Base-by-base conservation (phyloP, 192 early-diverging fungal genomes). In the Coemansia sp. region DNA sequence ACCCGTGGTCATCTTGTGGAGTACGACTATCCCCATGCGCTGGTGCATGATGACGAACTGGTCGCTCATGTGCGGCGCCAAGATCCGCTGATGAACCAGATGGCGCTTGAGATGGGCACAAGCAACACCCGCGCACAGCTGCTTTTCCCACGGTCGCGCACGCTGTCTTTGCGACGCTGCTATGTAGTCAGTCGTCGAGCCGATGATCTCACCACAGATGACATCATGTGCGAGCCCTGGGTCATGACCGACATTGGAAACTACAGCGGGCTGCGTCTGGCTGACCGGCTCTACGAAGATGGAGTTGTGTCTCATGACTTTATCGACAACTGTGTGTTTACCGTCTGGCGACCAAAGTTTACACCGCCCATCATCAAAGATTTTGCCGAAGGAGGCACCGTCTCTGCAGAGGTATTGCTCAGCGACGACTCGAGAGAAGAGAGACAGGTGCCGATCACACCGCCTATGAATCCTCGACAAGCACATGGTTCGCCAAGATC, bases 211-310 rank as follows among this genome's bases (percentile, higher is more conserved):
- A 74, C 61, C 12, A 65, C 68, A 3, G 36, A 64, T 7, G 80
- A 83, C 52, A 83, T 83, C 51, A 75, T 78, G 75, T 78, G 75
- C 66, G 80, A 83, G 72, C 80, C 80, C 15, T 83, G 80, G 80
- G 80, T 83, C 2, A 77, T 77, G 72, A 83, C 80, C 11, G 80
- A 83, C 36, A 83, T 83, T 65, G 75, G 80, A 48, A 83, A 83
- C 64, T 78, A 83, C 66, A 74, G 61, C 28, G 80, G 80, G 1
- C 63, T 83, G 62, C 75, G 80, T 6, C 69, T 83, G 48, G 80
- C 80, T 7, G 80, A 83, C 35, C 76, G 81, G 3, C 51, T 84
- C 5, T 84, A 79, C 36, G 81, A 73, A 5, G 81, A 84, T n/a
- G 81, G 81, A 14, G 57, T 72, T 8, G 53, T 79, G 3, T 75